A percentile compares a stretch with the other conserved stretches of the same genome.
phyloP scores from a whole-genome alignment of 2,329 filamentous ascomycete species.

The Alternaria gansuensis region DNA sequence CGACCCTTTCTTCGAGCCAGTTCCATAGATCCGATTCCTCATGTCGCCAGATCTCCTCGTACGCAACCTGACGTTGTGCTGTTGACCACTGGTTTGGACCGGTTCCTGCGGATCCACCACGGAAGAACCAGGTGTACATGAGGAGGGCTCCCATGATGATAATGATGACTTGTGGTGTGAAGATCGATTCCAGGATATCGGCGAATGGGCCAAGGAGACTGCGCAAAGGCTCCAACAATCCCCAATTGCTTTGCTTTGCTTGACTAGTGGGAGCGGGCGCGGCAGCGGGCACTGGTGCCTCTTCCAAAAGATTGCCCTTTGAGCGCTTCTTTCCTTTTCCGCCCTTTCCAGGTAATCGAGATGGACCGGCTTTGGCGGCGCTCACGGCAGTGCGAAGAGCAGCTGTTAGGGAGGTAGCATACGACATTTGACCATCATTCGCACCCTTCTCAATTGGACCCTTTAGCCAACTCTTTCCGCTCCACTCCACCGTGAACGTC shows the following conservation, averaged over 20 bases:
- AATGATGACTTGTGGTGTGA: conserved; percentile 80
- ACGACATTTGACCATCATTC: conserved; percentile 85
- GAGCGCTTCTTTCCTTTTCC: conserved; percentile 63
- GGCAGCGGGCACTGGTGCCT: conserved; percentile 52
- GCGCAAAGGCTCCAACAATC: conserved; percentile 80
- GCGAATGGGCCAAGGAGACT: conserved; percentile 73
- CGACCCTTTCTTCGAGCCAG: conserved; percentile 88
- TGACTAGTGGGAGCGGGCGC: conserved; percentile 37
- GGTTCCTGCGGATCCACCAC: conserved; percentile 38
- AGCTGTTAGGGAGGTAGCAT: conserved; percentile 81
- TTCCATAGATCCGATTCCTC: conserved; percentile 92
- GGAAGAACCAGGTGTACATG: conserved; percentile 49
- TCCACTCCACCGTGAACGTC: conserved; percentile 94
- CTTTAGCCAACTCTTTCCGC: conserved; percentile 97
- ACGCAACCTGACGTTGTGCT: conserved; percentile 78
- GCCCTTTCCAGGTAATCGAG: conserved; percentile 60
- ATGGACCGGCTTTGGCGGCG: conserved; percentile 64
- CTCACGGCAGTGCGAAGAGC: conserved; percentile 77
- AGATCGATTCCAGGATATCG: conserved; percentile 73
- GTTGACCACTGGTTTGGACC: conserved; percentile 50
- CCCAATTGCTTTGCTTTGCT: conserved; percentile 66
- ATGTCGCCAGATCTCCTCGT: conserved; percentile 89
- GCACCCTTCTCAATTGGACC: conserved; percentile 96
- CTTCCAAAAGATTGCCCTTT: conserved; percentile 63
- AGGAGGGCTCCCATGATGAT: conserved; percentile 71